Evolutionary conservation across 1,284 basidiomycete genomes (phyloP).

Genomic region (Pyrrhoderma lamaoense): DNA sequence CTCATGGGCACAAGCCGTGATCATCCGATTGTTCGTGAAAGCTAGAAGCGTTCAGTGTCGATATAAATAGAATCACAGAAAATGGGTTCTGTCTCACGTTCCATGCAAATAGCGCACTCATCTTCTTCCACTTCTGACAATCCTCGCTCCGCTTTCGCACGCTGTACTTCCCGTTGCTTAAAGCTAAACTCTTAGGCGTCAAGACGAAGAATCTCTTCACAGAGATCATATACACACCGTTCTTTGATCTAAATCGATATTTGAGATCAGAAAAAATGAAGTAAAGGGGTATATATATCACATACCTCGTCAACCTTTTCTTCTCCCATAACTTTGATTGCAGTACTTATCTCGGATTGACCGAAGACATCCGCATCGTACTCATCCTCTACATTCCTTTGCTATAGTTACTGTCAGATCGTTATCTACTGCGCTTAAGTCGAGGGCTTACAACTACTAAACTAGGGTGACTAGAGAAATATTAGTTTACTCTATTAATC

Average conservation of each 20-base stretch:
- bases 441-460: conserved; percentile 44
- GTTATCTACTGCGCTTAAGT: conserved; percentile 19
- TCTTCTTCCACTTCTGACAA: conserved; percentile 18
- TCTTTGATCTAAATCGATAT: conserved; percentile 30
- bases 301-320: conserved; percentile 46
- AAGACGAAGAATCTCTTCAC: too few species aligned
- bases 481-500: not conserved
- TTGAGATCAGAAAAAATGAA: not conserved
- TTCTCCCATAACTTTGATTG: conserved; percentile 35
- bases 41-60: conserved; percentile 25
- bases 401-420: not conserved
- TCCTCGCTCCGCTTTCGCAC: conserved; percentile 17
- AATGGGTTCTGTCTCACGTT: conserved; percentile 22
- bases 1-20: conserved; percentile 54
- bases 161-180: conserved; percentile 13
- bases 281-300: not conserved
- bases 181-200: too few species aligned
- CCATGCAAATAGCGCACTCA: conserved; percentile 24
- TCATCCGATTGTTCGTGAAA: conserved; percentile 39
- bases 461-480: conserved; percentile 43
- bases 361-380: too few species aligned
- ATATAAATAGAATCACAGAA: not conserved
- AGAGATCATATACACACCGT: conserved; percentile 25
- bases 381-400: too few species aligned
- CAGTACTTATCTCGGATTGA: too few species aligned